Evolutionary conservation across 345 rosid species (phyloP), one percentile per base, ranked within the genome.

Genomic region (Citrus mangshanensis): DNA sequence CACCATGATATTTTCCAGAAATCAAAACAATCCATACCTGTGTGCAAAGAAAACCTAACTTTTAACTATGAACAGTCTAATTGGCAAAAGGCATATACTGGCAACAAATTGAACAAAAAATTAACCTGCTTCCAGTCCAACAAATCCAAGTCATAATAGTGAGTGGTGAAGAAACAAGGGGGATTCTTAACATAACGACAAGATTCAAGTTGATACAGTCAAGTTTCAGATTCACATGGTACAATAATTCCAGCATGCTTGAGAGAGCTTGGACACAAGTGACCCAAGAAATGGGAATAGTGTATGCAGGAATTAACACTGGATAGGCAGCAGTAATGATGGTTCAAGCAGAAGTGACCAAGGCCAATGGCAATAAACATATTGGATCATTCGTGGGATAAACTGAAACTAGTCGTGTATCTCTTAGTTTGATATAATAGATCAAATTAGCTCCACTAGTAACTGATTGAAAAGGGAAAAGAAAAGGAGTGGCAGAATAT

Each of bases 21-120:
- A 84, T 89, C 93, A 92, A 88, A 82, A 88, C 90, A 72, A 88
- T 87, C 89, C 97, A 95, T 95, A 78, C 91, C 98, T 94, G 91
- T 21, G 38, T n/a, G 66, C 30, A 82, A 76, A 46, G 58, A 81
- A 73, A 73, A 55, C 85, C 78, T 81, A 79, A 84, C 70, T 40
- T 22, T 56, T 21, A 54, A 76, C 65, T 49, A 34, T 38, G 73
- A 38, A 68, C 35, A 72, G 78, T 38, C 80, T 46, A 46, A 72
- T 77, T 5, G 76, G 74, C 72, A 75, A 78, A 77, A 66, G 22
- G 14, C 56, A 21, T 56, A 34, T 27, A 24, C 62, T 21, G n/a
- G 71, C 13, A 75, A 2, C n/a, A 18, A 6, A 21, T 38, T 28
- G 34, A 49, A 35, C 25, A 68, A 35, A 46, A 54, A 66, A 24